Evolutionary conservation across 2,329 filamentous ascomycete species (phyloP).

Genomic region (Fusarium incarnatum): DNA sequence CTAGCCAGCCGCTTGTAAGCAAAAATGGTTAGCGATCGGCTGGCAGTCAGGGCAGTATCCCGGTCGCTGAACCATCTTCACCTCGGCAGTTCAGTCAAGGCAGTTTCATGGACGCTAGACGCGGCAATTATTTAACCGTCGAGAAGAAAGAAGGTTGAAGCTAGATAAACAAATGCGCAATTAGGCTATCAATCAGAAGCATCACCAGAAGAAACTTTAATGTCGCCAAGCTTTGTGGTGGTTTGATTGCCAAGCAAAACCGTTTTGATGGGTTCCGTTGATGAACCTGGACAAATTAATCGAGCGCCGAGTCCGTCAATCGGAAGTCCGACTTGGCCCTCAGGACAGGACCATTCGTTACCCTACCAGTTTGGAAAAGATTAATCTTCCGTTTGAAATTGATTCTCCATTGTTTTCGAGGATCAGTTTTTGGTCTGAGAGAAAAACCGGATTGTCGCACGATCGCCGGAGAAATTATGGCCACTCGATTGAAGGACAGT

Average conservation of each 20-base stretch:
- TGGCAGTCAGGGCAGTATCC: neutral
- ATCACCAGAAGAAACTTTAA: constrained; percentile 2
- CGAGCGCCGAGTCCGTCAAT: constrained; percentile 18
- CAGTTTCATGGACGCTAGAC: neutral
- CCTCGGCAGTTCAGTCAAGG: neutral
- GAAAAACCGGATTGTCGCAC: constrained; percentile 30
- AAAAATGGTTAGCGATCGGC: neutral
- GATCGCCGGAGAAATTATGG: constrained; percentile 20
- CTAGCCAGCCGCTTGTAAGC: neutral
- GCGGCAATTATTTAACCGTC: neutral
- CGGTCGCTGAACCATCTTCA: neutral
- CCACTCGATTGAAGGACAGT: neutral
- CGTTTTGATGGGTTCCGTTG: neutral
- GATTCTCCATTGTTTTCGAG: constrained; percentile 18
- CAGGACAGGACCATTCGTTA: neutral
- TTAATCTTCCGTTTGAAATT: neutral
- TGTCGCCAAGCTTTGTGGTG: constrained; percentile 18
- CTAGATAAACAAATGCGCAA: neutral
- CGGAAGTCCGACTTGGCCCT: constrained; percentile 2
- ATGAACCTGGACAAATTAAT: neutral
- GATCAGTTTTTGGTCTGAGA: neutral
- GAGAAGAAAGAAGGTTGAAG: neutral
- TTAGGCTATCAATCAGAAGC: neutral
- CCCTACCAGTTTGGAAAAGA: neutral
- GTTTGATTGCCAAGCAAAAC: constrained; percentile 8